Conservation (phyloP, 2,329 filamentous ascomycete species). For the Fulvia fulva region DNA sequence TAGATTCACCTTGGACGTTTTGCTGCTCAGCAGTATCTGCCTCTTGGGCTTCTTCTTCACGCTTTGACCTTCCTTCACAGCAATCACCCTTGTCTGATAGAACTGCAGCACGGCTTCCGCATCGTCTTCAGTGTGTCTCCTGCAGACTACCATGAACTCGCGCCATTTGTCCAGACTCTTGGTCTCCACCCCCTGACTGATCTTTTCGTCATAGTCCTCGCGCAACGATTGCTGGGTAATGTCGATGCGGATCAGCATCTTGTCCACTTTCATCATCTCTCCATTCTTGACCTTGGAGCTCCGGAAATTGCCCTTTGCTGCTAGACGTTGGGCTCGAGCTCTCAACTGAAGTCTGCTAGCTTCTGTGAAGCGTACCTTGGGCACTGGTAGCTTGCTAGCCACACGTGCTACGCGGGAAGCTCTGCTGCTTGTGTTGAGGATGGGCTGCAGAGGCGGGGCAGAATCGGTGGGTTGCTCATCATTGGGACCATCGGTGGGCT, state of each 20-base stretch:
- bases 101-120: slow-evolving; percentile 38
- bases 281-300: slow-evolving; percentile 48
- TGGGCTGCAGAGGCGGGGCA: slow-evolving; percentile 9
- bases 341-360: slow-evolving; percentile 30
- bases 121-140: slow-evolving; percentile 53
- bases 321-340: slow-evolving; percentile 29
- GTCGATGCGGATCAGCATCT: slow-evolving; percentile 64
- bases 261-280: slow-evolving; percentile 63
- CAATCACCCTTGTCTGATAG: slow-evolving; percentile 50
- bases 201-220: slow-evolving; percentile 61
- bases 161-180: slow-evolving; percentile 61
- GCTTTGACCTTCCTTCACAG: slow-evolving; percentile 46
- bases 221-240: slow-evolving; percentile 47
- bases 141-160: slow-evolving; percentile 60
- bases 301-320: slow-evolving; percentile 25
- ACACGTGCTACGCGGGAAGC: slow-evolving; percentile 15
- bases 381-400: slow-evolving; percentile 13
- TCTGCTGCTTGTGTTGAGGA: slow-evolving; percentile 8
- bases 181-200: slow-evolving; percentile 56
- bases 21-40: slow-evolving; percentile 54
- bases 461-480: slow-evolving; percentile 6
- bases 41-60: slow-evolving; percentile 54
- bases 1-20: slow-evolving; percentile 55
- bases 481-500: neutral
- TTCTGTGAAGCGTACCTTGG: slow-evolving; percentile 30